Percentiles rank a stretch among this genome's conserved stretches.
These are phyloP conservation scores for Talaromyces piceae DNA, from an alignment of 2,329 filamentous ascomycete species.

Conservation along the genomic window DNA sequence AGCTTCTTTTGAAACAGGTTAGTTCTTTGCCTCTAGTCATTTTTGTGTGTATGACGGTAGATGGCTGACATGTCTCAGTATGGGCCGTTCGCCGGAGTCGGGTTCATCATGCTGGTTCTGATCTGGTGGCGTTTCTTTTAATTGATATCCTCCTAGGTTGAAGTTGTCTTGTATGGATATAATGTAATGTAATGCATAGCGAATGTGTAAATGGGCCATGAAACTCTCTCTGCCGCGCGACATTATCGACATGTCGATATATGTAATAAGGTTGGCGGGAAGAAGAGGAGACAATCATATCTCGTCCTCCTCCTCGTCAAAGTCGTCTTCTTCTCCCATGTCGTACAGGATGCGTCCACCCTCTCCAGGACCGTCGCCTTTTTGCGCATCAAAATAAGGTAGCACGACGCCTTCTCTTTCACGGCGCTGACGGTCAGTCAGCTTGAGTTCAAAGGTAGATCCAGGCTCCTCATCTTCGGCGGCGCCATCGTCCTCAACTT, in stretches of 20 bases:
- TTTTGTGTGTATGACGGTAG: background rate
- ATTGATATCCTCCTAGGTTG: conserved; percentile 12
- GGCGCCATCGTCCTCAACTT: conserved; percentile 34
- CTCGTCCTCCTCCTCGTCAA: conserved; percentile 93
- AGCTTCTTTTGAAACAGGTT: conserved; percentile 82
- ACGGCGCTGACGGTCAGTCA: conserved; percentile 83
- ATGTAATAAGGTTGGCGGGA: background rate
- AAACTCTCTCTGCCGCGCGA: background rate
- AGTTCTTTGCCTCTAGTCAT: conserved; percentile 17
- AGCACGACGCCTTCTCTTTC: conserved; percentile 85
- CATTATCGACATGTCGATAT: background rate
- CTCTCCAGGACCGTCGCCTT: conserved; percentile 61
- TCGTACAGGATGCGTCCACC: conserved; percentile 93
- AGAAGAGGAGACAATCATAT: conserved; percentile 46
- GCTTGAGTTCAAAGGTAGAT: conserved; percentile 75
- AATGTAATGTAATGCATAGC: conserved; percentile 16
- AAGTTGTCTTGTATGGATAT: conserved; percentile 25
- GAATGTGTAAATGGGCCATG: conserved; percentile 5
- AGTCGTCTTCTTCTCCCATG: conserved; percentile 93
- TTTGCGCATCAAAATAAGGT: conserved; percentile 96
- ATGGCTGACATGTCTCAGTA: conserved; percentile 49
- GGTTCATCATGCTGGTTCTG: conserved; percentile 71
- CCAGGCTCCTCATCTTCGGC: conserved; percentile 51
- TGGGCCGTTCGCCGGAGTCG: conserved; percentile 77
- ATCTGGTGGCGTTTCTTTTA: conserved; percentile 95